Conservation (phyloP, 106 monocot genomes). For the Agapanthus africanus region DNA sequence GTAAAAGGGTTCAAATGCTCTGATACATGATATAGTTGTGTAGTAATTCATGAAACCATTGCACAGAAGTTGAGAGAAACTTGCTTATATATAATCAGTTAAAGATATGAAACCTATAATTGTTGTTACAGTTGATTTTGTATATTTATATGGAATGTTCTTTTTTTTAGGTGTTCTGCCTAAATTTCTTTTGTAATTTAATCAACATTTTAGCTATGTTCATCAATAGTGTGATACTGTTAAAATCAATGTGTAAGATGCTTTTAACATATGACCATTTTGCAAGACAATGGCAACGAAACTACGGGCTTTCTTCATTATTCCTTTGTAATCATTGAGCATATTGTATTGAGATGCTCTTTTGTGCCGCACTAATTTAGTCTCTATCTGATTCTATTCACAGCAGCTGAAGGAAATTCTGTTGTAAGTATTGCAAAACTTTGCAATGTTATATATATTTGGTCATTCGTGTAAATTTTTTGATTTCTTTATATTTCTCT, state of each 20-base stretch:
- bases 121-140: background rate
- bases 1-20: slow-evolving; percentile 8
- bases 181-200: background rate
- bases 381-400: background rate
- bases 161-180: slow-evolving; percentile 1
- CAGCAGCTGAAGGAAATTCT: background rate
- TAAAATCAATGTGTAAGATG: background rate
- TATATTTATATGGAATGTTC: background rate
- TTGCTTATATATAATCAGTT: background rate
- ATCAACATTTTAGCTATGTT: background rate
- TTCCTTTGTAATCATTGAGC: background rate
- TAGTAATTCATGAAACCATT: background rate
- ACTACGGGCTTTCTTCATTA: background rate
- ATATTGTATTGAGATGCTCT: background rate
- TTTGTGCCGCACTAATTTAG: background rate
- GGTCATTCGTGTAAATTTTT: background rate
- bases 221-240: too few relatives aligned
- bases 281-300: background rate
- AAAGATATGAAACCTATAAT: background rate
- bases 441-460: background rate
- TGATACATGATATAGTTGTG: background rate
- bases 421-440: background rate
- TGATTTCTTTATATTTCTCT: background rate
- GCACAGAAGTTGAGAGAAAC: too few relatives aligned
- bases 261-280: background rate